Conservation (phyloP, 2,329 filamentous ascomycete genomes). For the Gaeumannomyces sp. region DNA sequence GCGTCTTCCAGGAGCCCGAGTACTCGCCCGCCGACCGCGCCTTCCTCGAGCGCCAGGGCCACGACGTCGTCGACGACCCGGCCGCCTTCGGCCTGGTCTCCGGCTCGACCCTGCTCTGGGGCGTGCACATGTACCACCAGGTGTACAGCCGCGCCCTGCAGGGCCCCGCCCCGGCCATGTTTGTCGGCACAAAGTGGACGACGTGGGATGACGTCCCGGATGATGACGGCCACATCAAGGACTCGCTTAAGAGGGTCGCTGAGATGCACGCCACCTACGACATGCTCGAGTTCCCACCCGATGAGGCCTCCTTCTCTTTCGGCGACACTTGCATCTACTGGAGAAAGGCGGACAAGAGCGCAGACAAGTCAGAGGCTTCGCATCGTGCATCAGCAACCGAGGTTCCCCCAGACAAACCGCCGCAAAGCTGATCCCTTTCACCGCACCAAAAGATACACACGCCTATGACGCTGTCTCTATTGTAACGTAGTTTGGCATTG, state of each 20-base stretch:
- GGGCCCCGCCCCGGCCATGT: constrained; percentile 39
- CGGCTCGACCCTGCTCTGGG: constrained; percentile 48
- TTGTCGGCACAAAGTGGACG: constrained; percentile 50
- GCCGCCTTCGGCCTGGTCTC: constrained; percentile 45
- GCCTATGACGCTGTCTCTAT: background rate
- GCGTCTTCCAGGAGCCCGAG: constrained; percentile 48
- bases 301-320: constrained; percentile 31
- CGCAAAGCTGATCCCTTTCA: too few species aligned
- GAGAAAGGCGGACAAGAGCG: constrained; percentile 12
- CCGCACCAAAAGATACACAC: too few species aligned
- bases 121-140: constrained; percentile 52
- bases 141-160: constrained; percentile 47
- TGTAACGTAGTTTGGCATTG: background rate
- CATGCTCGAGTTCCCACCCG: constrained; percentile 30
- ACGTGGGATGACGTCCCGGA: constrained; percentile 38
- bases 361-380: background rate
- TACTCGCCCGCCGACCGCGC: constrained; percentile 41
- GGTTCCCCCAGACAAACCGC: too few species aligned
- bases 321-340: constrained; percentile 36
- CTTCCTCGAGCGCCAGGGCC: constrained; percentile 47
- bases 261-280: constrained; percentile 19
- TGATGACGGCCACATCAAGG: background rate
- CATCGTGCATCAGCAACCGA: background rate
- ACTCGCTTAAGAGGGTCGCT: constrained; percentile 7
- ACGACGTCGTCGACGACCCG: constrained; percentile 44